These are phyloP conservation scores for Spathaspora boniae DNA, from an alignment of 805 yeast species.

Conservation along the genomic window DNA sequence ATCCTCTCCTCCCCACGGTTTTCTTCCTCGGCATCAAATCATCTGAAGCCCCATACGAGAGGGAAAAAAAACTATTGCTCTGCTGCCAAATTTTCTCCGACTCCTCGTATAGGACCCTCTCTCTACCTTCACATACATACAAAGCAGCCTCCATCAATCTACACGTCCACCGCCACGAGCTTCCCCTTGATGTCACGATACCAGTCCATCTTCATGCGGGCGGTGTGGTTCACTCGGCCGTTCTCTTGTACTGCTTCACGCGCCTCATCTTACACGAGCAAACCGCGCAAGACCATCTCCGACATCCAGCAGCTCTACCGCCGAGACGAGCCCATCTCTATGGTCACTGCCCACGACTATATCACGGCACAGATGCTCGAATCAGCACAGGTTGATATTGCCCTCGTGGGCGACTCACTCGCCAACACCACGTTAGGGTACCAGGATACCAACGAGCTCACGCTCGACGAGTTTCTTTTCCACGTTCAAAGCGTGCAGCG, in stretches of 20 bases:
- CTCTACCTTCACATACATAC: too few relatives aligned
- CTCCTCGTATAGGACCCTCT: too few relatives aligned
- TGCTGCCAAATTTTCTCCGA: too few relatives aligned
- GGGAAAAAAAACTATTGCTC: too few relatives aligned
- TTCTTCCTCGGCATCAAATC: too few relatives aligned
- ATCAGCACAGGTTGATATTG: constrained; percentile 60
- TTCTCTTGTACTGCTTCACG: constrained; percentile 4
- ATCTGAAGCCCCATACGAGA: too few relatives aligned
- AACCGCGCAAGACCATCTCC: constrained; percentile 18
- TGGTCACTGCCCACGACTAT: constrained; percentile 85
- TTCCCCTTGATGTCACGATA: not conserved
- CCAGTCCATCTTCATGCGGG: not conserved
- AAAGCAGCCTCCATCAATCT: too few relatives aligned
- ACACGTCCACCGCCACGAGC: too few relatives aligned
- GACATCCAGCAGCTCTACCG: constrained; percentile 17
- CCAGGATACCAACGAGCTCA: constrained; percentile 67
- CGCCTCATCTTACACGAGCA: constrained; percentile 11
- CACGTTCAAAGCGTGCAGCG: constrained; percentile 75
- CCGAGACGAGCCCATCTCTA: constrained; percentile 28
- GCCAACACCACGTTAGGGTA: constrained; percentile 91
- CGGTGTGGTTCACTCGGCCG: constrained; percentile 3
- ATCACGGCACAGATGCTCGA: constrained; percentile 73
- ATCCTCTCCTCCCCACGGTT: too few relatives aligned
- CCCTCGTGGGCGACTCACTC: constrained; percentile 86
- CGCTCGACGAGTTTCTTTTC: constrained; percentile 75